Base-by-base conservation (phyloP, 306 rosid genomes). In the Pterocarpus santalinus region DNA sequence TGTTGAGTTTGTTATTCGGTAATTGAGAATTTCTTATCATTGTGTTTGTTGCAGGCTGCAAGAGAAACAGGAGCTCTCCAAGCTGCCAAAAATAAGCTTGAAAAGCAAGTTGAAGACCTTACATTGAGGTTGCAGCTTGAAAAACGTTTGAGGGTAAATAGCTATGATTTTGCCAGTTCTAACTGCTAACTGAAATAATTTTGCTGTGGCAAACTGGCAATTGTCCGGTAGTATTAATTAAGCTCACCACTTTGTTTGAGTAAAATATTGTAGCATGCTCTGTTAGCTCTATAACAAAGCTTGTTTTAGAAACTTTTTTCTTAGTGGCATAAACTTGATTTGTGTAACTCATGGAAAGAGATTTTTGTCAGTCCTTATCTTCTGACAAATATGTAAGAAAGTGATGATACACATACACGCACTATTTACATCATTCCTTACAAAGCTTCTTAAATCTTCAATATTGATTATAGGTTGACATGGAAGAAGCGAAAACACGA, bases 41-140 rank as follows among this genome's bases (percentile, higher is more conserved):
- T 64, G 53, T 69, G 79, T 79, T 69, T n/a, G 10, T 69, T 62
- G 17, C 83, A 92, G 97, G 95, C 97, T 88, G 95, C 97, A 74
- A 90, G 86, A 83, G 97, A 92, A 83, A 92, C 97, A 1, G 97
- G 97, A 33, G 97, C 97, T 72, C 97, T 92, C 73, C 97, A 92
- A 86, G 97, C 97, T 64, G 95, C 97, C 73, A 92, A 92, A 84
- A 92, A 87, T 84, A 92, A 92, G 89, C 83, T 92, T 87, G 97
- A 90, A 86, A 92, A 92, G 78, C 97, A 92, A 85, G 97, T 92
- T 65, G 97, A 90, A 73, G 97, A 92, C 73, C 84, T 92, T 77
- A 88, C 95, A 69, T 86, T 92, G 90, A 89, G 97, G 68, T 84
- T 92, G 62, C 97, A 90, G 75, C 87, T 92, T 84, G 97, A 92